Base-by-base conservation (phyloP, 2,329 filamentous ascomycete genomes). In the Coniella vitis region DNA sequence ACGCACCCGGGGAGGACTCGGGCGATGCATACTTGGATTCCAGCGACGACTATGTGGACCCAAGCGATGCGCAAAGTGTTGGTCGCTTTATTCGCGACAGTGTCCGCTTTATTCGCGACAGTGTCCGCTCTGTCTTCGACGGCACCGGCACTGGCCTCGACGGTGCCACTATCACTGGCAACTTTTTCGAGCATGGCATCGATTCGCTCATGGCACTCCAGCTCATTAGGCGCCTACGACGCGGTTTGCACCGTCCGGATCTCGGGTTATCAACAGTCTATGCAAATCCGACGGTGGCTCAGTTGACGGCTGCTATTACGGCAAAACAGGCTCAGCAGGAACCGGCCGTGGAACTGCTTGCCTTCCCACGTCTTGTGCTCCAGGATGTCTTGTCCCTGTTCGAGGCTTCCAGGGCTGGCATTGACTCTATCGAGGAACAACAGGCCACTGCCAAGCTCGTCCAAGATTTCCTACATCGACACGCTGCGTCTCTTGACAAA, bases 161-260 rank as follows among this genome's bases (percentile, higher is more conserved):
- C 9, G 34, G 13, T 14, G 5, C 13, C 34, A 5, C 34, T 36
- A 49, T 52, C 20, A 29, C 49, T 4, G 19, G 16, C 1, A 41
- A 29, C 31, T 54, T 56, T 38, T 55, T 57, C 29, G 54, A 56
- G 4, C 22, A 8, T 4, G 56, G 54, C 1, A 53, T 56, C 48
- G 54, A 56, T 34, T 56, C 53, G 3, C 37, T 57, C 7, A 51
- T 54, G 29, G 54, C 47, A 4, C 52, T 56, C 1, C 53, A 49
- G 29, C 40, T 55, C 35, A 53, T 49, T 3, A 46, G 55, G 4
- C 47, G 45, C 1, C 21, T 58, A 2, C 48, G 53, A 5, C 52
- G 56, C 7, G 25, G 45, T 21, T 19, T 47, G 2, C 31, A 22
- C 12, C 38, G 49, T 7, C 36, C 51, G 4, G 31, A 52, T 16